Percentiles rank a stretch among this genome's conserved stretches.
These are phyloP conservation scores for Diaporthe sp. DNA, from an alignment of 2,329 filamentous ascomycete species.

Conservation along the genomic window DNA sequence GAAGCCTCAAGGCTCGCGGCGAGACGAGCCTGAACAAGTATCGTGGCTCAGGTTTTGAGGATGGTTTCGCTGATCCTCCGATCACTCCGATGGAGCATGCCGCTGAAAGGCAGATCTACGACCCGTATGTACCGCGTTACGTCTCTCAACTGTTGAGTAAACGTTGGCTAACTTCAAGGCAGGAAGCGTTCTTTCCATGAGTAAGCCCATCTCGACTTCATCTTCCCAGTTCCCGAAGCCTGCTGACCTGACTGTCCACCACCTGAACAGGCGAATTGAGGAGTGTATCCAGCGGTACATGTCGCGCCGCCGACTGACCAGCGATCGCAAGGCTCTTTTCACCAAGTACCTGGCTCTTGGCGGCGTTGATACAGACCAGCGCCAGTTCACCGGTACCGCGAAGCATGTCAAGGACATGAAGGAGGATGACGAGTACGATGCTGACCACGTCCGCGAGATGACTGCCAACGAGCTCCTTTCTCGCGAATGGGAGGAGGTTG, in stretches of 20 bases:
- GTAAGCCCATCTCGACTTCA: slow-evolving; percentile 54
- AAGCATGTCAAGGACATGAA: slow-evolving; percentile 47
- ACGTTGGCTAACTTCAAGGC: slow-evolving; percentile 43
- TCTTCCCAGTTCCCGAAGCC: slow-evolving; percentile 5
- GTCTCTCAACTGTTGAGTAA: background rate
- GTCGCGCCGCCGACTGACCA: slow-evolving; percentile 80
- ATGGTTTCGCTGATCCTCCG: slow-evolving; percentile 85
- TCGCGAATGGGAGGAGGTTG: slow-evolving; percentile 55
- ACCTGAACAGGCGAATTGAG: slow-evolving; percentile 78
- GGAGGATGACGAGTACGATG: slow-evolving; percentile 63
- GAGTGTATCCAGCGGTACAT: slow-evolving; percentile 87
- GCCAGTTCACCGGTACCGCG: slow-evolving; percentile 73
- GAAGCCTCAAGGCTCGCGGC: slow-evolving; percentile 52
- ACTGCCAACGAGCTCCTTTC: slow-evolving; percentile 74
- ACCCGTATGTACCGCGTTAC: slow-evolving; percentile 61
- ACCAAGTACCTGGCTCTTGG: slow-evolving; percentile 86
- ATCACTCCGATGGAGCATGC: slow-evolving; percentile 78
- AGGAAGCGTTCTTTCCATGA: slow-evolving; percentile 69
- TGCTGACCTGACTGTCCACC: background rate
- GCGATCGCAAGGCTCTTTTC: slow-evolving; percentile 75
- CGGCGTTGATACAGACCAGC: slow-evolving; percentile 75
- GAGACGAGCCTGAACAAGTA: slow-evolving; percentile 59
- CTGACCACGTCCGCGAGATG: slow-evolving; percentile 74
- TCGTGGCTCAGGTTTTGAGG: slow-evolving; percentile 79
- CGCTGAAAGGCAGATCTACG: slow-evolving; percentile 78